Base-by-base conservation (phyloP, 2,329 filamentous ascomycete species). In the Botryosphaeria dothidea region DNA sequence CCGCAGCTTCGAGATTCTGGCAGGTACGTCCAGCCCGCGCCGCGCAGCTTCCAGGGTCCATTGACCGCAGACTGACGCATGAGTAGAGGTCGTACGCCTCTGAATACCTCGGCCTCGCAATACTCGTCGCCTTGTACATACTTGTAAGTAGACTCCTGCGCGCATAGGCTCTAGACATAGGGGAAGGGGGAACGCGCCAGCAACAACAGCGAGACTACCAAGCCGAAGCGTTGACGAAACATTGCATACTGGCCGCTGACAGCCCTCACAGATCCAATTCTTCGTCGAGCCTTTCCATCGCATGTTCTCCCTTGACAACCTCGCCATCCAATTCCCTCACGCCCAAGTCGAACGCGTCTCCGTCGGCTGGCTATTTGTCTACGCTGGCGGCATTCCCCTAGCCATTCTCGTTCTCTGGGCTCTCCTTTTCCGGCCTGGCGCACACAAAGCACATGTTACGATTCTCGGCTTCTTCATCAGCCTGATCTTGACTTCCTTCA, bases 291-390 rank as follows among this genome's bases (percentile, higher is more conserved):
- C 95, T 0, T 98, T 98, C 76, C 93, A 98, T 77, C 92, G 92
- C 79, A 91, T 97, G 87, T 98, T 99, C 80, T 91, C 88, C 68
- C 86, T 98, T 67, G 91, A 93, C 75, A 92, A 98, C 75, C 85
- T 91, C 25, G 83, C 88, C 57, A 92, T 98, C 66, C 89, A 92
- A 68, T 97, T 90, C 73, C 95, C 95, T 0, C 91, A 96, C 78
- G 92, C 95, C 23, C 84, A 90, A 65, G 79, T 90, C 58, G 93
- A 99, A 78, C 87, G 93, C 67, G 95, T 99, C 0, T 84, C 92
- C 7, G 88, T 96, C 15, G 85, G 82, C 66, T 89, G 90, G 85
- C 91, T 93, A 69, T 88, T 97, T 69, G 80, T 93, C 62, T 97
- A 96, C 77, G 89, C 92, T 54, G 86, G 90, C 60, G 86, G 87